Conservation (phyloP, 371 early-diverging fungal genomes). For the Mortierella sp. region DNA sequence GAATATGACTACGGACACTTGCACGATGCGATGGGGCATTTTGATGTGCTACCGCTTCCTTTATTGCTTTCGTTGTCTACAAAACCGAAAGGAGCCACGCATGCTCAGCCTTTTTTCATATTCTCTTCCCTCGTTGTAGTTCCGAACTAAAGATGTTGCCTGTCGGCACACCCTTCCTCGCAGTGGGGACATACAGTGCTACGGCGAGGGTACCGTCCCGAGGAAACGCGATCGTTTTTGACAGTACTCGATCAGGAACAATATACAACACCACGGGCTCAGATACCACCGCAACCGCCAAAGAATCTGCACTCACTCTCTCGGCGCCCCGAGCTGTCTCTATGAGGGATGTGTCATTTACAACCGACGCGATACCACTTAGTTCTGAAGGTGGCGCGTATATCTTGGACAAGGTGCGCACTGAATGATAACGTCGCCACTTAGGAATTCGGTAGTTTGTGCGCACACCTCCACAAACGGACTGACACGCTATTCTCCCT, state of each 20-base stretch:
- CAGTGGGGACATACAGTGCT: neutral
- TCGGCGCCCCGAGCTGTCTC: neutral
- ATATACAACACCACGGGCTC: neutral
- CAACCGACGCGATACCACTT: neutral
- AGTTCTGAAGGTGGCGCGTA: neutral
- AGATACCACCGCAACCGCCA: neutral
- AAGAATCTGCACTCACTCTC: neutral
- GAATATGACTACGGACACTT: too few relatives aligned
- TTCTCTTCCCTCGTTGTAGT: neutral
- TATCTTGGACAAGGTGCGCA: neutral
- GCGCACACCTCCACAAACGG: too few relatives aligned
- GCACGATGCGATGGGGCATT: too few relatives aligned
- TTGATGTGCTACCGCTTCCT: neutral
- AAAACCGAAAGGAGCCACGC: too few relatives aligned
- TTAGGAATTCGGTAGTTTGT: too few relatives aligned
- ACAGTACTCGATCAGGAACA: neutral
- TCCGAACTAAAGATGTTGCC: neutral
- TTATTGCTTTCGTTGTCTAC: neutral
- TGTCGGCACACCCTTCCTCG: neutral
- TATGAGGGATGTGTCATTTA: neutral
- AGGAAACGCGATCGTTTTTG: slow-evolving; percentile 5
- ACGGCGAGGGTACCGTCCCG: neutral
- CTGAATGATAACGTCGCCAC: too few relatives aligned
- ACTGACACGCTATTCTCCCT: too few relatives aligned
- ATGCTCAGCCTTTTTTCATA: neutral